phyloP scores from a whole-genome alignment of 805 yeast genomes.

The Lachancea quebecensis region DNA sequence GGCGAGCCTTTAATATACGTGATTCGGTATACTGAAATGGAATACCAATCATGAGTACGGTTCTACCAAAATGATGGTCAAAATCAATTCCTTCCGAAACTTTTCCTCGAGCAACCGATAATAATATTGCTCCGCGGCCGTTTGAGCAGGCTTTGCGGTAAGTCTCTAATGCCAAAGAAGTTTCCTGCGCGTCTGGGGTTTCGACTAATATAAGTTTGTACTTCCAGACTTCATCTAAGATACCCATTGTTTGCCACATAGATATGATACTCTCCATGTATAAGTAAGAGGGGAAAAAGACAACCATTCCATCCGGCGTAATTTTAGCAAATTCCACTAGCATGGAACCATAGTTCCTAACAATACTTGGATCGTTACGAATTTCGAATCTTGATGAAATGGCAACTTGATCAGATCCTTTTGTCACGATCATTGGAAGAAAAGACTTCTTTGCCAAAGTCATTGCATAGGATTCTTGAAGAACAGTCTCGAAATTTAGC shows the following conservation, averaged over 20 bases:
- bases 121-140: constrained; percentile 93
- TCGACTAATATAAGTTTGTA: constrained; percentile 91
- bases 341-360: constrained; percentile 90
- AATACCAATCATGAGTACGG: constrained; percentile 97
- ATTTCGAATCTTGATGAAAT: constrained; percentile 94
- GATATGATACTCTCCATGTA: constrained; percentile 98
- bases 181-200: constrained; percentile 98
- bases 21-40: constrained; percentile 99
- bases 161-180: constrained; percentile 90
- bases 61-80: constrained; percentile 96
- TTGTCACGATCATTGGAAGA: constrained; percentile 91
- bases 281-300: constrained; percentile 92
- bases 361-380: constrained; percentile 95
- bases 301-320: constrained; percentile 97
- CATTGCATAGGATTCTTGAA: constrained; percentile 95
- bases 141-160: constrained; percentile 94
- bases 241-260: constrained; percentile 99
- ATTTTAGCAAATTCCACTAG: constrained; percentile 88
- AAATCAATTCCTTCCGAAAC: constrained; percentile 99
- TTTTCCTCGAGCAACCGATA: constrained; percentile 98
- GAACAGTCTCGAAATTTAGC: constrained; percentile 87
- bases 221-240: constrained; percentile 97
- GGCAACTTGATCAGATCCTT: constrained; percentile 97
- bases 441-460: constrained; percentile 87
- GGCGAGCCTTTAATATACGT: constrained; percentile 86